These are phyloP conservation scores for Suillus alpinus DNA, from an alignment of 768 basidiomycete species.

Conservation along the genomic window DNA sequence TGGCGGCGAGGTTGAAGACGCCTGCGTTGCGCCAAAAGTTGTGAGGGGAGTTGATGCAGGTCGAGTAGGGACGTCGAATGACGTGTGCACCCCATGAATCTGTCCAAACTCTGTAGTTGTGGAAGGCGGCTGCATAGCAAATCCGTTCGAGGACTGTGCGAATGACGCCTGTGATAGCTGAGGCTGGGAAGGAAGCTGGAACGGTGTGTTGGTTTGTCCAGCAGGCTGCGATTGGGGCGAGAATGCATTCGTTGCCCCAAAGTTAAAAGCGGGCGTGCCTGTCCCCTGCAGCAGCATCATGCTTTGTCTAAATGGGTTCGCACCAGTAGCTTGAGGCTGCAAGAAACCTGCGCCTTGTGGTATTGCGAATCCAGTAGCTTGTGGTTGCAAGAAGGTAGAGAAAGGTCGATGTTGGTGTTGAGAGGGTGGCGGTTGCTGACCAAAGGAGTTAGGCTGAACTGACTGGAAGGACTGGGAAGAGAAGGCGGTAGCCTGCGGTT, in stretches of 20 bases:
- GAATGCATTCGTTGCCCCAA: conserved; percentile 16
- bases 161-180: conserved; percentile 12
- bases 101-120: conserved; percentile 10
- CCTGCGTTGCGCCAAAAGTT: conserved; percentile 27
- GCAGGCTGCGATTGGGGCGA: conserved; percentile 10
- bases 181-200: conserved; percentile 15
- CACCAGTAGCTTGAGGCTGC: conserved; percentile 54
- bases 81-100: neutral
- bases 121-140: conserved; percentile 6
- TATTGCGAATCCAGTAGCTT: conserved; percentile 43
- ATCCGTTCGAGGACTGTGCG: conserved; percentile 11
- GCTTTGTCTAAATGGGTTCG: conserved; percentile 84
- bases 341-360: conserved; percentile 47
- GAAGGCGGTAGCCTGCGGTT: conserved; percentile 60
- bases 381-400: conserved; percentile 54
- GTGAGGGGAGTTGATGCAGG: conserved; percentile 75
- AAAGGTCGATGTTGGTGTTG: conserved; percentile 50
- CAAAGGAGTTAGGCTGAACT: conserved; percentile 17
- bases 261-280: conserved; percentile 48
- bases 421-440: conserved; percentile 34
- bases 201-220: conserved; percentile 13
- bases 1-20: conserved; percentile 38
- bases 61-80: conserved; percentile 43
- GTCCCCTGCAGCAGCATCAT: conserved; percentile 66
- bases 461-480: conserved; percentile 40